Base-by-base conservation (phyloP, 805 yeast species). In the Saturnispora halmiae region DNA sequence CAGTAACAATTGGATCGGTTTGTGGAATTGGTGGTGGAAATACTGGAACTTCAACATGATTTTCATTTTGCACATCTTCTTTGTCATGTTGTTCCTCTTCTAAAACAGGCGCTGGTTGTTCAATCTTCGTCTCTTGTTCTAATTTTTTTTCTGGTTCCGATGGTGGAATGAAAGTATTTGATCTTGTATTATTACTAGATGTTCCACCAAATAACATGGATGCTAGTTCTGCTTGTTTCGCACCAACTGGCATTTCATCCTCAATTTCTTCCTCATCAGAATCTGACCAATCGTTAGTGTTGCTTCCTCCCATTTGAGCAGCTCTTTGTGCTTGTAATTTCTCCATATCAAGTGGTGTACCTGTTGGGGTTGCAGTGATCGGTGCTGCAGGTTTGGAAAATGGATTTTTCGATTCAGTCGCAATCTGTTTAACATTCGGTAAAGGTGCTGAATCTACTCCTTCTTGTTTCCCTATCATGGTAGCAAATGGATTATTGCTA, bases 281-380 rank as follows among this genome's bases (percentile, higher is more conserved):
- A 45, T 75, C 75, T 2, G 59, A 53, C 53, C 60, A 55, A 3
- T 55, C 58, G 42, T 63, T 77, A 30, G 61, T 66, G 21, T 54
- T 60, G 7, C 62, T 61, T 31, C 63, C 51, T 4, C 79, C 79
- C 58, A 88, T 68, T 56, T 82, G 90, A 6, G 83, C 74, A 21
- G 72, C 75, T 59, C 92, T 68, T 58, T 82, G 88, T 2, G 79
- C 80, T 42, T 77, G 80, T 22, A 82, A 74, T 45, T 75, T 74
- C 46, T 67, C 67, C 1, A 73, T 63, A 52, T 79, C 84, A 48
- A 77, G 47, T 16, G 58, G 46, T 18, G 52, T 47, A 11, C 75
- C 31, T 11, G 44, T 45, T 28, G 43, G 18, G 3, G 41, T 22
- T 4, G 37, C 6, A 20, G 36, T 30, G 7, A 37, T n/a, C 8